Conservation (phyloP, 1,284 basidiomycete species). For the Lentinula novae-zelandiae region DNA sequence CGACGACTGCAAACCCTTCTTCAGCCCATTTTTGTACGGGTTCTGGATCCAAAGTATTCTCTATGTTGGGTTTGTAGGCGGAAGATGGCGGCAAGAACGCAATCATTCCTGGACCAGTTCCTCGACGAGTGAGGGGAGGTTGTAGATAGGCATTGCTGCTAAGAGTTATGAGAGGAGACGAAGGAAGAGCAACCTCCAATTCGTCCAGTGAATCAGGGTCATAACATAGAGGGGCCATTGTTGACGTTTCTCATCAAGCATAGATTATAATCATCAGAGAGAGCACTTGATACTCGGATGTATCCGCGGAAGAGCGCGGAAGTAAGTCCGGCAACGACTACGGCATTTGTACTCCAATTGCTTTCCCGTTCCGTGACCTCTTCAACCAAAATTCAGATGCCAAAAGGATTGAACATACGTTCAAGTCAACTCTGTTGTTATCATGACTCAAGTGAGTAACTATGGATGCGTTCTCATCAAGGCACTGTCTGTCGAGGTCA, state of each 20-base stretch:
- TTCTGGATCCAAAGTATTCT: slow-evolving; percentile 38
- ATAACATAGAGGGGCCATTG: slow-evolving; percentile 30
- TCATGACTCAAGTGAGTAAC: slow-evolving; percentile 10
- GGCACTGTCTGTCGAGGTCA: slow-evolving; percentile 15
- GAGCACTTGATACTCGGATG: not conserved
- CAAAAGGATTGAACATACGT: not conserved
- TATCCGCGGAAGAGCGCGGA: not conserved
- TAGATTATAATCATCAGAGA: not conserved
- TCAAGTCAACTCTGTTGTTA: not conserved
- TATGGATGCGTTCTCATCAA: slow-evolving; percentile 14
- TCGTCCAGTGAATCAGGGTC: slow-evolving; percentile 36
- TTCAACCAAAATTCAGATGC: not conserved
- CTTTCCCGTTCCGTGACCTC: not conserved
- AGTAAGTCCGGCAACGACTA: not conserved
- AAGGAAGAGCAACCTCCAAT: slow-evolving; percentile 35
- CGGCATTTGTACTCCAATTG: not conserved
- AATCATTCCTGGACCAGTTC: slow-evolving; percentile 41
- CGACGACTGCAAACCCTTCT: slow-evolving; percentile 45
- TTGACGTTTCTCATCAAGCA: not conserved
- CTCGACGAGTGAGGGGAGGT: slow-evolving; percentile 40
- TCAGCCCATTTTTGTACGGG: slow-evolving; percentile 48
- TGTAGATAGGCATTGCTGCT: slow-evolving; percentile 32
- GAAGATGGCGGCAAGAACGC: slow-evolving; percentile 32
- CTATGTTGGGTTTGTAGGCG: slow-evolving; percentile 19
- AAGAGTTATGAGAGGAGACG: slow-evolving; percentile 29